Conservation (phyloP, 129 eudicot species). For the Chrysanthemum lavandulifolium region DNA sequence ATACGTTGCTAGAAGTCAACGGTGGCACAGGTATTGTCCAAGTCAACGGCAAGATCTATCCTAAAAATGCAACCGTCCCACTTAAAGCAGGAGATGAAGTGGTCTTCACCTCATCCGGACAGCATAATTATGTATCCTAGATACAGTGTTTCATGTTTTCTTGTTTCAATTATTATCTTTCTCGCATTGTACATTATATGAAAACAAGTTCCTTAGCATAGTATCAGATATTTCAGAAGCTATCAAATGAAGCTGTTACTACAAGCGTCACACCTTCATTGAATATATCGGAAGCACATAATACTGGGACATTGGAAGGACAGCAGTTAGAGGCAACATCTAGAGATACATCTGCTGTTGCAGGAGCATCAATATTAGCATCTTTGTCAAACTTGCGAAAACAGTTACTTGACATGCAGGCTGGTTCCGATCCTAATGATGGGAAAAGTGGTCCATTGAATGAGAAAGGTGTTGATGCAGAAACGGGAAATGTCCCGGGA, state of each 20-base stretch:
- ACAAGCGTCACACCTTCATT: slow-evolving; percentile 43
- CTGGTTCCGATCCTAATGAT: slow-evolving; percentile 32
- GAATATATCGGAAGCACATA: slow-evolving; percentile 59
- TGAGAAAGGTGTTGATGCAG: slow-evolving; percentile 38
- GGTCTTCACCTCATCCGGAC: slow-evolving; percentile 64
- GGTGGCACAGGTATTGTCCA: slow-evolving; percentile 63
- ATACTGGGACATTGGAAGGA: slow-evolving; percentile 46
- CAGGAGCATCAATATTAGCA: slow-evolving; percentile 78
- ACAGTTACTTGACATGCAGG: slow-evolving; percentile 58
- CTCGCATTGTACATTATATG: neutral
- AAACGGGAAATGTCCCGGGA: slow-evolving; percentile 34
- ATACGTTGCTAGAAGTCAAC: slow-evolving; percentile 56
- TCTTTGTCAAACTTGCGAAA: slow-evolving; percentile 57
- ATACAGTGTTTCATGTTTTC: neutral
- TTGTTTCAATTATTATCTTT: neutral
- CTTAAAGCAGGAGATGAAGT: slow-evolving; percentile 82
- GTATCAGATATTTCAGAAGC: slow-evolving; percentile 67
- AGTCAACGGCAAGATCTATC: slow-evolving; percentile 60
- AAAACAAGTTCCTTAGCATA: slow-evolving; percentile 42
- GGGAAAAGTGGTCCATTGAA: slow-evolving; percentile 16
- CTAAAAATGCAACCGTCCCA: slow-evolving; percentile 55
- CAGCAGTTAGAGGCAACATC: slow-evolving; percentile 52
- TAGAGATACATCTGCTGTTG: slow-evolving; percentile 68
- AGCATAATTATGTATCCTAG: slow-evolving; percentile 89
- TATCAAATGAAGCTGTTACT: slow-evolving; percentile 40